Conservation (phyloP, 495 filamentous ascomycete genomes). For the Baudoinia panamericana region DNA sequence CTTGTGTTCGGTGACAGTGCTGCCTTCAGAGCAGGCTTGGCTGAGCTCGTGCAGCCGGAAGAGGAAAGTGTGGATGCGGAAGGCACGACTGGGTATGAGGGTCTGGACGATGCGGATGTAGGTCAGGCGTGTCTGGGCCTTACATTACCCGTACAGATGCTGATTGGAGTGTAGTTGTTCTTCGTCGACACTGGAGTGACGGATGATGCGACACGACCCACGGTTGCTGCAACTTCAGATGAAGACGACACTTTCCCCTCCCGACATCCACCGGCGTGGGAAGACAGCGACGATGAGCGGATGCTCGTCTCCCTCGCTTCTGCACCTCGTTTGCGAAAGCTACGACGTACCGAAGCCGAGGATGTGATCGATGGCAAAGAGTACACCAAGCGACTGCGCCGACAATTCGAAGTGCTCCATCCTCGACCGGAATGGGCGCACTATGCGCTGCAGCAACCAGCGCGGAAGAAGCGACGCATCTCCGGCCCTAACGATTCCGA, state of each 20-base stretch:
- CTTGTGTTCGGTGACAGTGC: constrained; percentile 73
- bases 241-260: constrained; percentile 30
- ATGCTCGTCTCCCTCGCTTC: constrained; percentile 68
- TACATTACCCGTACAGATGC: constrained; percentile 3
- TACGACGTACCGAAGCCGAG: constrained; percentile 64
- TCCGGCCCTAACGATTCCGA: constrained; percentile 22
- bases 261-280: constrained; percentile 54
- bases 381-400: constrained; percentile 64
- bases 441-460: constrained; percentile 25
- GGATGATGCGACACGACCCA: constrained; percentile 32
- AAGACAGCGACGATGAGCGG: constrained; percentile 90
- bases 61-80: constrained; percentile 27
- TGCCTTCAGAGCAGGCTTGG: constrained; percentile 63
- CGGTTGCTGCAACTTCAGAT: constrained; percentile 18
- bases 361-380: constrained; percentile 77
- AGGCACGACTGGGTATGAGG: constrained; percentile 29
- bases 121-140: constrained; percentile 21
- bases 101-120: constrained; percentile 53
- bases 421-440: constrained; percentile 61
- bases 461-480: constrained; percentile 37
- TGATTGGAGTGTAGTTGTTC: constrained; percentile 43
- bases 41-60: constrained; percentile 27
- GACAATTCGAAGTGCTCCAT: constrained; percentile 64
- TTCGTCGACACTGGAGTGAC: constrained; percentile 50
- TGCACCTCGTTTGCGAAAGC: constrained; percentile 60